Evolutionary conservation across 306 rosid genomes (phyloP).

Genomic region (Dalbergia cultrata): DNA sequence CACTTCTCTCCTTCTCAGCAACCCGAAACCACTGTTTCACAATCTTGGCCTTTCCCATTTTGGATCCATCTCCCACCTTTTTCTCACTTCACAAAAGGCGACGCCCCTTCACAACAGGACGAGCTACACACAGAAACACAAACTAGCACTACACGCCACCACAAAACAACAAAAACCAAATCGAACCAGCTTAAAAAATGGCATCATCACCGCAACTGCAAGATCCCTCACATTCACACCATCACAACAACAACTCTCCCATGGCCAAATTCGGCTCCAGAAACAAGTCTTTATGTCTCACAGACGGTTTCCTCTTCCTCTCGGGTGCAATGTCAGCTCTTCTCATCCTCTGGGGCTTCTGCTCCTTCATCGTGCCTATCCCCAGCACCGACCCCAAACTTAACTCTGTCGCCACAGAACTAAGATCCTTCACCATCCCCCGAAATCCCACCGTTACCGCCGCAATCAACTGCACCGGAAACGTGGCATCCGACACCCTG

Average conservation of each 20-base stretch:
- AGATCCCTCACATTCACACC: background rate
- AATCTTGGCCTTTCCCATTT: no score
- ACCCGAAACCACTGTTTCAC: no score
- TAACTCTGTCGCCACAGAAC: background rate
- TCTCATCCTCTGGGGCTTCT: conserved; percentile 53
- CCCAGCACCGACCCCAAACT: conserved; percentile 27
- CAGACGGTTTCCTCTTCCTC: conserved; percentile 55
- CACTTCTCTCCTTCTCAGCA: no score
- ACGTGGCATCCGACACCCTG: background rate
- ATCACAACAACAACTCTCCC: conserved; percentile 9
- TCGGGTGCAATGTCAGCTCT: conserved; percentile 57
- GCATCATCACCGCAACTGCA: conserved; percentile 40
- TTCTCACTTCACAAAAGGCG: background rate
- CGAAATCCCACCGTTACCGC: background rate
- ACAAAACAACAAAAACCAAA: conserved; percentile 7
- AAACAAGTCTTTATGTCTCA: conserved; percentile 47
- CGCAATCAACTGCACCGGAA: background rate
- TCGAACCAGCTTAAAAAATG: conserved; percentile 27
- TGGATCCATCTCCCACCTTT: no score
- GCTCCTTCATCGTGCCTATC: conserved; percentile 46
- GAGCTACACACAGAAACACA: background rate
- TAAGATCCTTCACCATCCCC: conserved; percentile 5
- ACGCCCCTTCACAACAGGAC: background rate
- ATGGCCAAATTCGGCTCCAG: conserved; percentile 53
- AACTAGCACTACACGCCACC: background rate